Evolutionary conservation across 176 grass and related monocot species (phyloP).

Genomic region (Aegilops tauschii): DNA sequence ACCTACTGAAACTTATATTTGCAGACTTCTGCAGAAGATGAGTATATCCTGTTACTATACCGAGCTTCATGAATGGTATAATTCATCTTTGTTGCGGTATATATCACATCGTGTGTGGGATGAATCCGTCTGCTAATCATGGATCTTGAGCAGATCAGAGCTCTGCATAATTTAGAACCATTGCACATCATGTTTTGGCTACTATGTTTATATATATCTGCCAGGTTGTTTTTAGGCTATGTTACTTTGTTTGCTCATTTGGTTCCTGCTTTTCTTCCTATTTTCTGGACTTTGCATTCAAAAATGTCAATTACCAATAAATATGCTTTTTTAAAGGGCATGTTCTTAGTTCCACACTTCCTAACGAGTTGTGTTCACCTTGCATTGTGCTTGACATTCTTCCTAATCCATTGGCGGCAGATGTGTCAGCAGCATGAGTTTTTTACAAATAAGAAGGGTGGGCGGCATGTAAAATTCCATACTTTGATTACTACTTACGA

Average conservation of each 20-base stretch:
- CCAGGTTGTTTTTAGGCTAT: background rate
- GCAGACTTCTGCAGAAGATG: background rate
- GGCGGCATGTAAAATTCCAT: conserved; percentile 81
- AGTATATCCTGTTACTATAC: background rate
- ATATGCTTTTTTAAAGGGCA: background rate
- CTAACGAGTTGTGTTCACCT: background rate
- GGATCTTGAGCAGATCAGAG: background rate
- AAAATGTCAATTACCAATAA: background rate
- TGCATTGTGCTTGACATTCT: background rate
- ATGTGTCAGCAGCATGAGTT: conserved; percentile 85
- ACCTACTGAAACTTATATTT: background rate
- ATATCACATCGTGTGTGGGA: background rate
- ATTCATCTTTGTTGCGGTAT: background rate
- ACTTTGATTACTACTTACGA: conserved; percentile 93
- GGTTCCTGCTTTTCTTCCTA: background rate
- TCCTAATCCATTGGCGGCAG: conserved; percentile 37
- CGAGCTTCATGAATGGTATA: background rate
- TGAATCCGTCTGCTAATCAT: background rate
- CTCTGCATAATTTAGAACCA: background rate
- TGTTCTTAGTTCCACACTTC: conserved; percentile 6
- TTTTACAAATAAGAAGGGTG: conserved; percentile 83
- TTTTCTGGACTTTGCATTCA: conserved; percentile 11
- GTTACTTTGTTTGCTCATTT: background rate
- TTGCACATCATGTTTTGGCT: background rate
- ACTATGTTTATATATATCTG: background rate